Conservation (phyloP, 768 basidiomycete species). For the Amanita thiersii region DNA sequence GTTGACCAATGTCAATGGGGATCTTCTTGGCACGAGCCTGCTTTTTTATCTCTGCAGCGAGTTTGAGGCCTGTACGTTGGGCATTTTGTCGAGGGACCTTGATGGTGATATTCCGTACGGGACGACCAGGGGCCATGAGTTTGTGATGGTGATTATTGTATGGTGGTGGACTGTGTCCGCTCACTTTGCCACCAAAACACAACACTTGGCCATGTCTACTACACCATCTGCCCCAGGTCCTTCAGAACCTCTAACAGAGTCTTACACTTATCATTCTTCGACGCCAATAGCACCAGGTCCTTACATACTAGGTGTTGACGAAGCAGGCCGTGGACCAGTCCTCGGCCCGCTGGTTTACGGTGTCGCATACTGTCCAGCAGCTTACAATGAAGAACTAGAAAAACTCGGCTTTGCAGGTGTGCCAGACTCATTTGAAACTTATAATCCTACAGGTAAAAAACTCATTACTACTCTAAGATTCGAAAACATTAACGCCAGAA, state of each 20-base stretch:
- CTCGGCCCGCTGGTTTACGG: conserved; percentile 95
- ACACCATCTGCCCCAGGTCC: conserved; percentile 55
- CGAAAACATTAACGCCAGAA: conserved; percentile 78
- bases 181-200: background rate
- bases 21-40: conserved; percentile 42
- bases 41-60: conserved; percentile 49
- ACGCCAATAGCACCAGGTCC: conserved; percentile 63
- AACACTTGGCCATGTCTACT: background rate
- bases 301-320: conserved; percentile 97
- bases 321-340: conserved; percentile 94
- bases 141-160: background rate
- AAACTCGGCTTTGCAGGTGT: conserved; percentile 86
- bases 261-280: conserved; percentile 75
- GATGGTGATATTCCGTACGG: conserved; percentile 48
- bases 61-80: conserved; percentile 58
- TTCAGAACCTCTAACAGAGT: conserved; percentile 49
- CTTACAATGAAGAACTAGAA: conserved; percentile 69
- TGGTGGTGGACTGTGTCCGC: too few relatives aligned
- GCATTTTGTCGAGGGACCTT: conserved; percentile 71
- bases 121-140: conserved; percentile 56
- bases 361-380: conserved; percentile 83
- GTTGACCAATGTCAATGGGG: conserved; percentile 52
- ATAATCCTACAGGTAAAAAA: background rate
- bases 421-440: conserved; percentile 9
- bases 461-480: conserved; percentile 50